Conservation (phyloP, 768 basidiomycete genomes). For the Leccinum subtestaceum region DNA sequence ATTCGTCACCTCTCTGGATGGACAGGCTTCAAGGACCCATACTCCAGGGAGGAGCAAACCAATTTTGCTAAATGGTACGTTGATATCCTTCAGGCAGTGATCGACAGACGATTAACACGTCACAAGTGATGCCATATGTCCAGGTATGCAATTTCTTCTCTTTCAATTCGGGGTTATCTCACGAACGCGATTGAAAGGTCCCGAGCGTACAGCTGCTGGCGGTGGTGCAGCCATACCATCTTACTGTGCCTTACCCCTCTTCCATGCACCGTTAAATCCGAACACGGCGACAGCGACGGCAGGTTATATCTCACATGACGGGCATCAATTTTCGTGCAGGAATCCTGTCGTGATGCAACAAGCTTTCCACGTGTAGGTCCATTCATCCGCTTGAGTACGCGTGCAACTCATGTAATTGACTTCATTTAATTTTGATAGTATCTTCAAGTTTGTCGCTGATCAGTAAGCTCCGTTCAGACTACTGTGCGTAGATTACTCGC, state of each 20-base stretch:
- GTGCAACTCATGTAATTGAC: background rate
- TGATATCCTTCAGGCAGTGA: background rate
- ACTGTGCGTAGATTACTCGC: background rate
- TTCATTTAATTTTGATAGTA: conserved; percentile 27
- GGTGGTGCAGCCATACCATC: conserved; percentile 45
- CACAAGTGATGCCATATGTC: conserved; percentile 48
- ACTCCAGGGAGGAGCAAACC: conserved; percentile 52
- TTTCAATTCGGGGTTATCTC: background rate
- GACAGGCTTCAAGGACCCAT: conserved; percentile 62
- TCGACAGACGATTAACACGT: background rate
- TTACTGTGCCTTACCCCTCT: conserved; percentile 51
- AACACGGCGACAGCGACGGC: conserved; percentile 24
- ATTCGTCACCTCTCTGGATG: background rate
- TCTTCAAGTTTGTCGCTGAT: conserved; percentile 49
- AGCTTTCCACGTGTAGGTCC: conserved; percentile 58
- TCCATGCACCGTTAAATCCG: conserved; percentile 41
- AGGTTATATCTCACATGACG: conserved; percentile 55
- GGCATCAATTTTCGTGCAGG: conserved; percentile 52
- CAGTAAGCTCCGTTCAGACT: conserved; percentile 27
- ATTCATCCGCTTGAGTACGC: background rate
- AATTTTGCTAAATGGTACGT: conserved; percentile 54
- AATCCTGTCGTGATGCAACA: conserved; percentile 53
- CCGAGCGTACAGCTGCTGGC: conserved; percentile 45
- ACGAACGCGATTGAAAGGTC: conserved; percentile 35
- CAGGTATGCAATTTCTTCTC: conserved; percentile 32